phyloP scores from a whole-genome alignment of 2,329 filamentous ascomycete genomes.

The Sporothrix brunneoviolacea region DNA sequence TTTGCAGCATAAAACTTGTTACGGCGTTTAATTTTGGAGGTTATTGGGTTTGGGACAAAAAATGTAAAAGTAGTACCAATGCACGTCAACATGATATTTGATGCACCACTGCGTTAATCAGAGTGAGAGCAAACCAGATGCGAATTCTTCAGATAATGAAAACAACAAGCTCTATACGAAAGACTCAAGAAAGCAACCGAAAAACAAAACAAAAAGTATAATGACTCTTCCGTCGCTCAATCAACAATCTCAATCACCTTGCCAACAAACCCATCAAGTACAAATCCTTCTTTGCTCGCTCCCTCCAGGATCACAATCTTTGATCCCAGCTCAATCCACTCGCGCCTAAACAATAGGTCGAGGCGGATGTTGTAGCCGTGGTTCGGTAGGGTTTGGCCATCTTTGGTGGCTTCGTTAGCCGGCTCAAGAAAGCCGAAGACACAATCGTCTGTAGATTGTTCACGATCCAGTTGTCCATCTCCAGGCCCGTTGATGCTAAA shows the following conservation, averaged over 20 bases:
- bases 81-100: too few relatives aligned
- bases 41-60: not conserved
- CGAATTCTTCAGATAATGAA: not conserved
- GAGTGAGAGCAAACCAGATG: too few relatives aligned
- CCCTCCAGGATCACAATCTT: slow-evolving; percentile 67
- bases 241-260: slow-evolving; percentile 56
- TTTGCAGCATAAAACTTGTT: too few relatives aligned
- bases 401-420: slow-evolving; percentile 33
- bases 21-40: not conserved
- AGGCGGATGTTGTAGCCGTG: slow-evolving; percentile 52
- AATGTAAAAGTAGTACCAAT: not conserved
- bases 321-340: slow-evolving; percentile 68
- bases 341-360: slow-evolving; percentile 60
- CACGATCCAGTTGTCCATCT: not conserved
- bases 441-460: slow-evolving; percentile 35
- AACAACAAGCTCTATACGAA: not conserved
- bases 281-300: slow-evolving; percentile 58
- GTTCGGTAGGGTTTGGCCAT: slow-evolving; percentile 20
- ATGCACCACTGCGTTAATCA: too few relatives aligned
- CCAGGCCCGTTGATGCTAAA: not conserved
- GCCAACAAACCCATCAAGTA: slow-evolving; percentile 67
- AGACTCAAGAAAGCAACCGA: not conserved
- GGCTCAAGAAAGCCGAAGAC: slow-evolving; percentile 45
- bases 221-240: slow-evolving; percentile 26
- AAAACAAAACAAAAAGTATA: not conserved